Conservation (phyloP, 768 basidiomycete species). For the Fistulinella prunicolor region DNA sequence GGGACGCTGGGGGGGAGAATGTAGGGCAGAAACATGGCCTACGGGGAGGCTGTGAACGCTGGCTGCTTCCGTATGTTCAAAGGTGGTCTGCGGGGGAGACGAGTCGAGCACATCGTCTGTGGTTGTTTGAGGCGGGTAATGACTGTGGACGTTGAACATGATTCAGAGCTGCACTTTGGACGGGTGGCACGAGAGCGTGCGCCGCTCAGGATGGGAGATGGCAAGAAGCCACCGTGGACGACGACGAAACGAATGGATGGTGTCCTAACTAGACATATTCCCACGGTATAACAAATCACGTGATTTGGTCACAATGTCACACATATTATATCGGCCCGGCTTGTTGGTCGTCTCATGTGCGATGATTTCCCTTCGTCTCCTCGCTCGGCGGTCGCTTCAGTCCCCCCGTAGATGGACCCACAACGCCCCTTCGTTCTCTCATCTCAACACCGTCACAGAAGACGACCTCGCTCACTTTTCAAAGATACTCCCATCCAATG, state of each 20-base stretch:
- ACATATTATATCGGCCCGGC: no score
- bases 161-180: no score
- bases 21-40: conserved; percentile 46
- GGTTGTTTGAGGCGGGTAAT: no score
- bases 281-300: no score
- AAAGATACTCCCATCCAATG: conserved; percentile 56
- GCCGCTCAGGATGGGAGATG: no score
- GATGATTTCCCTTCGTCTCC: conserved; percentile 7
- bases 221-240: no score
- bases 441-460: conserved; percentile 48
- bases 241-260: no score
- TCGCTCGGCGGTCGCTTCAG: neutral
- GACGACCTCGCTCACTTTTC: conserved; percentile 67
- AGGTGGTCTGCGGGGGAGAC: conserved; percentile 35
- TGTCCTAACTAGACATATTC: no score
- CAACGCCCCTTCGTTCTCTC: conserved; percentile 21
- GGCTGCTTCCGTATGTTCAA: conserved; percentile 45
- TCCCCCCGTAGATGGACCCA: conserved; percentile 17
- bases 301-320: no score
- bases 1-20: conserved; percentile 31
- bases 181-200: no score
- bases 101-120: conserved; percentile 26
- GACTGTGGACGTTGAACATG: no score
- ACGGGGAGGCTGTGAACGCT: conserved; percentile 62
- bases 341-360: no score